These are phyloP conservation scores for Aspergillus heteromorphus DNA, from an alignment of 495 filamentous ascomycete genomes.

Conservation along the genomic window DNA sequence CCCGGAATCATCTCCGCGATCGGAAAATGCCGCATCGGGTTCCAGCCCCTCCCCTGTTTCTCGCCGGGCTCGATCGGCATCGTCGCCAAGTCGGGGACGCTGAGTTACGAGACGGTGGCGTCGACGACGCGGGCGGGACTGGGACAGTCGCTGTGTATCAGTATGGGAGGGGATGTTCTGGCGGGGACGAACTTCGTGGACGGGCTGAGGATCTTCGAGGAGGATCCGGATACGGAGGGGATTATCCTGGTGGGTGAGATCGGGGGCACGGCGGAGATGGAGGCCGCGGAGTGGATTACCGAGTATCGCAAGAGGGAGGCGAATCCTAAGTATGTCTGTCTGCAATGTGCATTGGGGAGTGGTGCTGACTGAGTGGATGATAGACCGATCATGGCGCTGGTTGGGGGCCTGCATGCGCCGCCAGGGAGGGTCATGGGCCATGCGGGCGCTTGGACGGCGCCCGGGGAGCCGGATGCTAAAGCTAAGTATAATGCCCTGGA, in stretches of 20 bases:
- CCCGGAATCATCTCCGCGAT: slow-evolving; percentile 84
- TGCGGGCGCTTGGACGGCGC: slow-evolving; percentile 69
- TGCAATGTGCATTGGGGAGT: too few relatives aligned
- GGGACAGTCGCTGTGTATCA: slow-evolving; percentile 81
- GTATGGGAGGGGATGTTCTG: slow-evolving; percentile 81
- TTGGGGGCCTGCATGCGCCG: slow-evolving; percentile 64
- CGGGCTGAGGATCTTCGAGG: slow-evolving; percentile 64
- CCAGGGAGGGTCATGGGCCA: slow-evolving; percentile 80
- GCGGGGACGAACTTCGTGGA: slow-evolving; percentile 80
- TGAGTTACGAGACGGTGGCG: slow-evolving; percentile 85
- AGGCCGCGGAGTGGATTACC: slow-evolving; percentile 74
- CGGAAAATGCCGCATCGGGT: slow-evolving; percentile 78
- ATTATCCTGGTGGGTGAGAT: slow-evolving; percentile 84
- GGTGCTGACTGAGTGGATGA: not conserved
- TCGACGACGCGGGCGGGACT: slow-evolving; percentile 76
- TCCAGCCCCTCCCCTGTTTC: slow-evolving; percentile 78
- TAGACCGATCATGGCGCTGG: slow-evolving; percentile 74
- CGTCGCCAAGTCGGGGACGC: slow-evolving; percentile 79
- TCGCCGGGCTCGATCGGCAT: slow-evolving; percentile 72
- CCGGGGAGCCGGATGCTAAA: slow-evolving; percentile 59
- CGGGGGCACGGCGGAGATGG: slow-evolving; percentile 74
- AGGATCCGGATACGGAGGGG: slow-evolving; percentile 72
- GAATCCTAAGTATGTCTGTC: slow-evolving; percentile 63
- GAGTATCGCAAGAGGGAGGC: slow-evolving; percentile 54
- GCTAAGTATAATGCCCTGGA: slow-evolving; percentile 66